Conservation (phyloP, 2,329 filamentous ascomycete genomes). For the Colletotrichum sp. region DNA sequence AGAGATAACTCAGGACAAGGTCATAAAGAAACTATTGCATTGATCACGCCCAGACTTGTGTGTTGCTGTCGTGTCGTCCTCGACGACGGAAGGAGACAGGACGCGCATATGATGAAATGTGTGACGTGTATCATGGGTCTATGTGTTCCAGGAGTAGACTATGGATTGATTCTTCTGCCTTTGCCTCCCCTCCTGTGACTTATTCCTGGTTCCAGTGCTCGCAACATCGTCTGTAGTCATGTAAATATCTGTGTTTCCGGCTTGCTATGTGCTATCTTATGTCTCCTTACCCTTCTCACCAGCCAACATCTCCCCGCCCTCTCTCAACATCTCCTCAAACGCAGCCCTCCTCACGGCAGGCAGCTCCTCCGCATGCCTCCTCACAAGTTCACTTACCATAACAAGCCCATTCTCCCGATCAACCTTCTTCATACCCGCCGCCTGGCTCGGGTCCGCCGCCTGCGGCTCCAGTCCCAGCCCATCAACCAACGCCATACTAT, state of each 20-base stretch:
- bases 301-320: slow-evolving; percentile 52
- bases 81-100: background rate
- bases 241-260: background rate
- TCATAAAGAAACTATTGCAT: slow-evolving; percentile 23
- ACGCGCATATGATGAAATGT: slow-evolving; percentile 5
- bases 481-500: slow-evolving; percentile 28
- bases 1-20: slow-evolving; percentile 16
- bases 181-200: background rate
- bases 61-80: background rate
- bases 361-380: slow-evolving; percentile 45
- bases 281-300: slow-evolving; percentile 26
- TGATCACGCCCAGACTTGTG: slow-evolving; percentile 7
- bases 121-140: slow-evolving; percentile 19
- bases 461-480: slow-evolving; percentile 50
- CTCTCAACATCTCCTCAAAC: slow-evolving; percentile 54
- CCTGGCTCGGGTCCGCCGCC: slow-evolving; percentile 47
- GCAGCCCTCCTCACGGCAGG: slow-evolving; percentile 39
- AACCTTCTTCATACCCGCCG: slow-evolving; percentile 51
- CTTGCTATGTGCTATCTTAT: background rate
- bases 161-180: slow-evolving; percentile 7
- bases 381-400: slow-evolving; percentile 59
- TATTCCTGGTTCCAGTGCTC: background rate
- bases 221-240: background rate
- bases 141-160: slow-evolving; percentile 13
- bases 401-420: slow-evolving; percentile 68